Base-by-base conservation (phyloP, 805 yeast species). In the Brettanomyces sp. region DNA sequence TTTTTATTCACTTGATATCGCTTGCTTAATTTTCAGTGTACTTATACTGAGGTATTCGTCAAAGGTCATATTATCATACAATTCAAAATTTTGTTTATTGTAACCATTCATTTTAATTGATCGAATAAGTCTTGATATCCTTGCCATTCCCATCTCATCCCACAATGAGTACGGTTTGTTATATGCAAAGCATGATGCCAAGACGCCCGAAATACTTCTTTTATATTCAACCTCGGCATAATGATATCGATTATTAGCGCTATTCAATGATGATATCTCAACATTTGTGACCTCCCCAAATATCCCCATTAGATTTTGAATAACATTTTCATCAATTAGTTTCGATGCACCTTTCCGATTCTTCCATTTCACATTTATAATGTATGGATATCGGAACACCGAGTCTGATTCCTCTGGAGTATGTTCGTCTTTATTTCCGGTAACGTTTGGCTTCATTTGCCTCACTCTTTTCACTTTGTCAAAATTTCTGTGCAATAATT, bases 121-220 rank as follows among this genome's bases (percentile, higher is more conserved):
- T 48, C 80, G 56, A 32, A 76, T 52, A 42, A 76, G 60, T 46
- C 77, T 73, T 6, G 79, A 74, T 37, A 72, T 49, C 52, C 67
- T 72, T 23, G 77, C 50, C 14, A 73, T 67, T 1, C 64, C 65
- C 1, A 69, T 56, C 1, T 65, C 64, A 53, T 74, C 75, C 81
- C 80, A 76, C 35, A 70, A 51, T 13, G 58, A 55, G 8, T 69
- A 72, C 14, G 73, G 64, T 30, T 53, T 53, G 2, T 61, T 58
- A 54, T 68, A 77, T 51, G 76, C 69, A 51, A 76, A 73, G 4
- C 49, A 45, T 8, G 62, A 46, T 3, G 80, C 79, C 28, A 53
- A 47, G 1, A 55, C 54, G 3, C 71, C 65, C 38, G 59, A 59
- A 1, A 51, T 55, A 24, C 52, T 48, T 3, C 54, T 49, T 7